These are phyloP conservation scores for Globisporangium uncinulatum DNA, from an alignment of 352 stramenopile genomes.

Conservation along the genomic window DNA sequence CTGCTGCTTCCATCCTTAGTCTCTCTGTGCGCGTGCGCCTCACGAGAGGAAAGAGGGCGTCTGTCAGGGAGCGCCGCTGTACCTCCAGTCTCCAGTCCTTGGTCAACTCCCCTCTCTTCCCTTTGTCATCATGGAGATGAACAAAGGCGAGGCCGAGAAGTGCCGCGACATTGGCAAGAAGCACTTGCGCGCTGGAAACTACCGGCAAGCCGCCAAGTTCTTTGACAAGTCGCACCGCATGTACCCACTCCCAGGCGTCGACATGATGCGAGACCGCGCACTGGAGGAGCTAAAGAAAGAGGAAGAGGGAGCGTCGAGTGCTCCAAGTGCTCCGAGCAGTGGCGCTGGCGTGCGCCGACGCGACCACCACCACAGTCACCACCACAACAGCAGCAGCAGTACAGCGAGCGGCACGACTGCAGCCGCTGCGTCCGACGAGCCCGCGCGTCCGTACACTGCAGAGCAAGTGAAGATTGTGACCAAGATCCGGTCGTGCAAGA, in stretches of 20 bases:
- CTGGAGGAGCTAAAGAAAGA: conserved; percentile 48
- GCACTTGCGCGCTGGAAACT: conserved; percentile 80
- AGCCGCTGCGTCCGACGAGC: conserved; percentile 24
- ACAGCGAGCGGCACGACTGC: background rate
- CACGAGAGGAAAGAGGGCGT: too few relatives aligned
- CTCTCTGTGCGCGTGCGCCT: too few relatives aligned
- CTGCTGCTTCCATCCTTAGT: too few relatives aligned
- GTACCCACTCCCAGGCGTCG: conserved; percentile 81
- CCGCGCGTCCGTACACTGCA: conserved; percentile 57
- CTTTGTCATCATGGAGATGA: conserved; percentile 79
- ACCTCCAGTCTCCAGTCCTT: too few relatives aligned
- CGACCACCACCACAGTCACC: too few relatives aligned
- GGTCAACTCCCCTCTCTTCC: background rate
- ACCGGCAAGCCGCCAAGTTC: conserved; percentile 87
- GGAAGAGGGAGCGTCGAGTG: conserved; percentile 15
- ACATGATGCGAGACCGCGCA: conserved; percentile 72
- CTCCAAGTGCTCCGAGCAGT: background rate
- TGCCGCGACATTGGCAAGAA: conserved; percentile 89
- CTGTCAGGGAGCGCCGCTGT: background rate
- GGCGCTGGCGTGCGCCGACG: conserved; percentile 25
- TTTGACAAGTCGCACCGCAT: conserved; percentile 90
- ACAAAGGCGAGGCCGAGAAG: conserved; percentile 90
- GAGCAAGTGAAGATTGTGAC: conserved; percentile 83
- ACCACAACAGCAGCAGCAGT: too few relatives aligned
- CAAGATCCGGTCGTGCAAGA: conserved; percentile 86